Evolutionary conservation across 345 rosid species (phyloP).

Genomic region (Diplotaxis tenuifolia): DNA sequence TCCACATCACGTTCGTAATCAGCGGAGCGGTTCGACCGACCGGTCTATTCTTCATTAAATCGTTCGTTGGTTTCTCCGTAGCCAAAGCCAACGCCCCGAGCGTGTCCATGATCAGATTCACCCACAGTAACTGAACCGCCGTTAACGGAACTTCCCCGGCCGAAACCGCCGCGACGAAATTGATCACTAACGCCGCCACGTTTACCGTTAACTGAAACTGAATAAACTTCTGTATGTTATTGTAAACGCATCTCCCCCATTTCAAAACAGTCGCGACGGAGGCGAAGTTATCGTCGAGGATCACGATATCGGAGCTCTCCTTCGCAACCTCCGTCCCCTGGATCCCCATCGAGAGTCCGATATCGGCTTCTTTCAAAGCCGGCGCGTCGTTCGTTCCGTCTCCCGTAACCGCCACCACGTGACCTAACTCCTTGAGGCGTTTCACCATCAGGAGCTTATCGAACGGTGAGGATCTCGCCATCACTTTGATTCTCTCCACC

Average conservation of each 20-base stretch:
- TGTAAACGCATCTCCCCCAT: constrained; percentile 82
- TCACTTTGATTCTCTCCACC: constrained; percentile 60
- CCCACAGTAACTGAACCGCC: constrained; percentile 74
- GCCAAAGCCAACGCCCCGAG: constrained; percentile 75
- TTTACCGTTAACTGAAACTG: constrained; percentile 78
- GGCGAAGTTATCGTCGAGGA: constrained; percentile 70
- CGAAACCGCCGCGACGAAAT: constrained; percentile 71
- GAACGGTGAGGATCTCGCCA: constrained; percentile 76
- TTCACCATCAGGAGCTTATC: constrained; percentile 82
- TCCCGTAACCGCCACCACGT: constrained; percentile 73
- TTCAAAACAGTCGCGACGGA: constrained; percentile 59
- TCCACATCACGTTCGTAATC: constrained; percentile 76
- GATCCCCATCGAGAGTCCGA: constrained; percentile 78
- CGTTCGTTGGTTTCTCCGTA: constrained; percentile 61
- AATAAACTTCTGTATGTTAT: constrained; percentile 73
- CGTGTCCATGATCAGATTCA: constrained; percentile 76
- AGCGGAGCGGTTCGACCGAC: constrained; percentile 63
- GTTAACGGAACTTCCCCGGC: constrained; percentile 67
- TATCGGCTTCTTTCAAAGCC: constrained; percentile 70
- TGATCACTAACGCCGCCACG: constrained; percentile 63
- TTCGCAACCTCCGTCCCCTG: constrained; percentile 82
- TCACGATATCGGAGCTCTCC: constrained; percentile 76
- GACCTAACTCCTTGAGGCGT: constrained; percentile 62
- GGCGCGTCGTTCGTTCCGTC: constrained; percentile 85
- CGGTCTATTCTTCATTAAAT: constrained; percentile 60